A percentile compares a stretch with the other conserved stretches of the same genome.
These are phyloP conservation scores for Pseudohalonectria lignicola DNA, from an alignment of 2,329 filamentous ascomycete genomes.

Conservation along the genomic window DNA sequence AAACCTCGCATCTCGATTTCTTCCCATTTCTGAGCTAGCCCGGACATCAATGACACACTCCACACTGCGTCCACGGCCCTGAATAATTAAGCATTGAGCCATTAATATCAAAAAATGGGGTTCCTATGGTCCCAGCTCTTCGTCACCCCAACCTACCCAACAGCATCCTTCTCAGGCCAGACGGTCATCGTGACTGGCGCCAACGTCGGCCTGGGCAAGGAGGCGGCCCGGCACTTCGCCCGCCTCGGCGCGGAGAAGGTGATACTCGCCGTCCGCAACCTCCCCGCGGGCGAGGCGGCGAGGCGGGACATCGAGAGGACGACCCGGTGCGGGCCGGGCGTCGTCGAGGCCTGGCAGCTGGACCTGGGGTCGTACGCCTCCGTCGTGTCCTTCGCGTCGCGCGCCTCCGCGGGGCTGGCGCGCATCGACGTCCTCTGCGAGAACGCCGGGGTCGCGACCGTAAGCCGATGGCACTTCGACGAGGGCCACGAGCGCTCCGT, in stretches of 20 bases:
- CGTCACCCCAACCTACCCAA: conserved; percentile 2
- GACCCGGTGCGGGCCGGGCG: background rate
- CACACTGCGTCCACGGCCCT: no score
- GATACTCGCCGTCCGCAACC: conserved; percentile 27
- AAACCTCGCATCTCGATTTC: no score
- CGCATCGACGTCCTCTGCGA: conserved; percentile 32
- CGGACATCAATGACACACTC: no score
- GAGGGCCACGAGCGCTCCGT: conserved; percentile 35
- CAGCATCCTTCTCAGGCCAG: conserved; percentile 7
- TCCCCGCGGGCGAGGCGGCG: conserved; percentile 16
- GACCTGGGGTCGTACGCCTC: conserved; percentile 29
- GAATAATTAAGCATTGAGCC: no score
- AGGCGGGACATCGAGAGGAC: conserved; percentile 8
- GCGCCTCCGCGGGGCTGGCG: conserved; percentile 17
- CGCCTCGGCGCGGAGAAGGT: conserved; percentile 20
- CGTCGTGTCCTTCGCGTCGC: conserved; percentile 24
- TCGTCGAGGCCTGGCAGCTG: conserved; percentile 25
- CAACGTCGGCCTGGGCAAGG: conserved; percentile 29
- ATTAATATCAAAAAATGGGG: background rate
- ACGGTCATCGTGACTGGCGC: conserved; percentile 30
- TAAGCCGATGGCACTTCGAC: conserved; percentile 17
- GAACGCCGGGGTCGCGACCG: conserved; percentile 26
- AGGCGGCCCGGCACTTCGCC: conserved; percentile 25
- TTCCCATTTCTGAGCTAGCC: no score
- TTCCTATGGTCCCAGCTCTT: conserved; percentile 2